Base-by-base conservation (phyloP, 441 rosid genomes). In the Mallotus japonicus region DNA sequence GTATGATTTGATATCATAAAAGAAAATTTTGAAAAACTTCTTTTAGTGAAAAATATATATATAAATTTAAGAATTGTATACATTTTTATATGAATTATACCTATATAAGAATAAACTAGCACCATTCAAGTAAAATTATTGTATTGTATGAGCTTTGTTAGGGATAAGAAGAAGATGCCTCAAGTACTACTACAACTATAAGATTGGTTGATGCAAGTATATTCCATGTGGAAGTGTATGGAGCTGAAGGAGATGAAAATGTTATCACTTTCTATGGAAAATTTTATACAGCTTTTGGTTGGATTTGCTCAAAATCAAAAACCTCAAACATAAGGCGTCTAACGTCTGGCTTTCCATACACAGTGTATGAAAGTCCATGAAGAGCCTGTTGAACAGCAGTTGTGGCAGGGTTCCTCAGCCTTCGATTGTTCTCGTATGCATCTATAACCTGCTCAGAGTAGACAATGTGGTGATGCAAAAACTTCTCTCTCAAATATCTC, bases 241-340 rank as follows among this genome's bases (percentile, higher is more conserved):
- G 42, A 11, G 46, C n/a, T 58, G 12, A 59, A 56, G 53, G 44
- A 46, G 22, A 8, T 37, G 14, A 59, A 62, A 50, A 69, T 28
- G 71, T 28, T 6, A 37, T 62, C 12, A 20, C 14, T 56, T 54
- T 63, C 59, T 9, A 34, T 56, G 55, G 55, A 46, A 6, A 62
- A 61, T 64, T 74, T 90, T 84, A 89, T 65, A 94, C 83, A 69
- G 89, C 78, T 77, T 95, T 95, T 6, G 99, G 98, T 79, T 88
- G 99, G 50, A 81, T 87, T 84, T 92, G 96, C 85, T 95, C 99
- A 5, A 95, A 92, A 85, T 92, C 95, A 62, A 95, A 95, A 78
- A 92, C 92, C 76, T 92, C 96, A 56, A 92, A 95, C 96, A 92
- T 87, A 68, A 92, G 92, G 67, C 98, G 88, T 51, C 99, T 79